Evolutionary conservation across 2,329 filamentous ascomycete genomes (phyloP).

Genomic region (Trichoderma asperellum): DNA sequence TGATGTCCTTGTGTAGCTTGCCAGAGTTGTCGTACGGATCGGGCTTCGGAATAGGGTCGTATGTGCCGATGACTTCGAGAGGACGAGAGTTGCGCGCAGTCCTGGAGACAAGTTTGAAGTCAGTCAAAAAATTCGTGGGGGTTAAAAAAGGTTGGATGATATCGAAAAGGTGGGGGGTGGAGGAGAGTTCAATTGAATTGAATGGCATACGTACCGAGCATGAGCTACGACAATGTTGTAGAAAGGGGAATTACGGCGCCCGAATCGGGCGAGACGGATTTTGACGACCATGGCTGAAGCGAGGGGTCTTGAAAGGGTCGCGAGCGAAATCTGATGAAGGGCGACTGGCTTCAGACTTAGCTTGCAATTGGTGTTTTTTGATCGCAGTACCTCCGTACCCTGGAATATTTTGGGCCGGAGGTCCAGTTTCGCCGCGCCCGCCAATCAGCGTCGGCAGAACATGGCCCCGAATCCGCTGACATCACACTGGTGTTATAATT

Average conservation of each 20-base stretch:
- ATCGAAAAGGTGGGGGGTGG: background rate
- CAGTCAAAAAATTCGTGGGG: slow-evolving; percentile 4
- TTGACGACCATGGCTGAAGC: slow-evolving; percentile 76
- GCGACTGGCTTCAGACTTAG: slow-evolving; percentile 1
- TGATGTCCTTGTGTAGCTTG: slow-evolving; percentile 85
- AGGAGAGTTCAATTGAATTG: background rate
- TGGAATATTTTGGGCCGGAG: slow-evolving; percentile 38
- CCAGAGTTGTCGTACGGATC: slow-evolving; percentile 64
- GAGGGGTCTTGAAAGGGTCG: background rate
- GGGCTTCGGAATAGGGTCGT: slow-evolving; percentile 68
- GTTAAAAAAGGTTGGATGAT: background rate
- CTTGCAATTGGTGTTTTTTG: slow-evolving; percentile 1
- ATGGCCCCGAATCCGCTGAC: slow-evolving; percentile 14
- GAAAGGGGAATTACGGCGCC: slow-evolving; percentile 82
- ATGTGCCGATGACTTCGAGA: slow-evolving; percentile 87
- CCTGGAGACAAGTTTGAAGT: slow-evolving; percentile 43
- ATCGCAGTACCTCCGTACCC: background rate
- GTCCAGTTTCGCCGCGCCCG: slow-evolving; percentile 44
- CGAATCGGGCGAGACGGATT: slow-evolving; percentile 92
- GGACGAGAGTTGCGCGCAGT: slow-evolving; percentile 86
- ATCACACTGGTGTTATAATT: slow-evolving; percentile 19
- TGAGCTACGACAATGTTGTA: slow-evolving; percentile 98
- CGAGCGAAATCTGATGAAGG: slow-evolving; percentile 4
- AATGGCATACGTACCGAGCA: slow-evolving; percentile 64
- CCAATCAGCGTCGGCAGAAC: slow-evolving; percentile 38